Conservation (phyloP, 2,329 filamentous ascomycete genomes). For the Cladophialophora immunda region DNA sequence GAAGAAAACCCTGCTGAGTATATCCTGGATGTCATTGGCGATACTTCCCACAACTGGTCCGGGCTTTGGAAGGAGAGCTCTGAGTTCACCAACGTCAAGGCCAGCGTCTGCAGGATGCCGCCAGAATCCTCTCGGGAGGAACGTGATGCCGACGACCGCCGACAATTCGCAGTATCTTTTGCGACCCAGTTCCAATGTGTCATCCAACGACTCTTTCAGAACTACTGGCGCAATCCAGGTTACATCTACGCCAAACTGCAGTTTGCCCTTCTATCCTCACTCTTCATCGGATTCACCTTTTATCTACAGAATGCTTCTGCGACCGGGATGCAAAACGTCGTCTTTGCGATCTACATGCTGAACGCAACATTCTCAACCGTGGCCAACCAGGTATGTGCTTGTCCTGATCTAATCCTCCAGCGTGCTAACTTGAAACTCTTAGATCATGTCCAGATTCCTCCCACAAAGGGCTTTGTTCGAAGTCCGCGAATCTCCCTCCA, state of each 20-base stretch:
- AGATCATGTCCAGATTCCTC: slow-evolving; percentile 73
- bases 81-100: slow-evolving; percentile 53
- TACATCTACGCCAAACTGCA: slow-evolving; percentile 72
- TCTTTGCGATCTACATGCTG: slow-evolving; percentile 78
- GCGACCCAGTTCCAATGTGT: slow-evolving; percentile 71
- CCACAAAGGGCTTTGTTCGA: slow-evolving; percentile 75
- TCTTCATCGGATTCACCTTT: slow-evolving; percentile 67
- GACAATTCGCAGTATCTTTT: slow-evolving; percentile 81
- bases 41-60: slow-evolving; percentile 71
- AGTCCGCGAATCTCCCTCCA: slow-evolving; percentile 70
- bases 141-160: slow-evolving; percentile 35
- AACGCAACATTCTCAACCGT: slow-evolving; percentile 63
- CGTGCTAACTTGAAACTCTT: slow-evolving; percentile 35
- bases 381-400: slow-evolving; percentile 59
- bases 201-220: slow-evolving; percentile 78
- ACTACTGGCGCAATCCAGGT: slow-evolving; percentile 94
- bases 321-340: slow-evolving; percentile 73
- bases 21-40: slow-evolving; percentile 68
- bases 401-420: slow-evolving; percentile 58
- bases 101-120: background rate
- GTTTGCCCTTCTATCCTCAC: slow-evolving; percentile 59
- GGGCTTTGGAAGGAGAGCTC: slow-evolving; percentile 66
- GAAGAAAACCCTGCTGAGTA: slow-evolving; percentile 77
- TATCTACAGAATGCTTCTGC: slow-evolving; percentile 71
- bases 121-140: background rate